These are phyloP conservation scores for Irpex sp. DNA, from an alignment of 1,284 basidiomycete genomes.

Conservation along the genomic window DNA sequence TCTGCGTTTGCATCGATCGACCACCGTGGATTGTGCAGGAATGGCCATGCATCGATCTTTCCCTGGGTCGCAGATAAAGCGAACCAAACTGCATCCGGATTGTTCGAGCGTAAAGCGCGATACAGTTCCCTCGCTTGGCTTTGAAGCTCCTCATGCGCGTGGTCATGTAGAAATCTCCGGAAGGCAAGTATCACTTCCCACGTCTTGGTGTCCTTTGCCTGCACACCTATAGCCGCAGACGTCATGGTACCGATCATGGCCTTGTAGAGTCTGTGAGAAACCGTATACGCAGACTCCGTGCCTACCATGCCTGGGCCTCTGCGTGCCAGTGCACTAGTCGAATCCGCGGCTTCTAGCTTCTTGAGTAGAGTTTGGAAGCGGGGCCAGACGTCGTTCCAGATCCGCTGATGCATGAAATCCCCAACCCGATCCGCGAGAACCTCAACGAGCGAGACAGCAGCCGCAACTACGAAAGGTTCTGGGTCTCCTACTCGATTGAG, in stretches of 20 bases:
- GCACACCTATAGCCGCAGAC: slow-evolving; percentile 59
- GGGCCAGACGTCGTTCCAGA: slow-evolving; percentile 92
- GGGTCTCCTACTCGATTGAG: slow-evolving; percentile 74
- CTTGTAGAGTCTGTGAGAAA: slow-evolving; percentile 72
- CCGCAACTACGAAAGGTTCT: slow-evolving; percentile 74
- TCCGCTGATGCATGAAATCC: slow-evolving; percentile 75
- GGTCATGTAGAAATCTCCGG: slow-evolving; percentile 66
- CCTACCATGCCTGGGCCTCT: slow-evolving; percentile 48
- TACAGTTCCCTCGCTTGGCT: slow-evolving; percentile 64
- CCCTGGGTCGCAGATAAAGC: slow-evolving; percentile 58
- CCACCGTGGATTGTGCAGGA: slow-evolving; percentile 56
- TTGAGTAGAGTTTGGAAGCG: slow-evolving; percentile 60
- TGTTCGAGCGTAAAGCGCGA: slow-evolving; percentile 49
- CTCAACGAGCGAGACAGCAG: slow-evolving; percentile 70
- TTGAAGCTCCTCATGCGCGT: slow-evolving; percentile 74
- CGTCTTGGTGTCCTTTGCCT: slow-evolving; percentile 60
- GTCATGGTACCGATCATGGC: slow-evolving; percentile 73
- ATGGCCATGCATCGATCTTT: slow-evolving; percentile 35
- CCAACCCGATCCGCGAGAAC: slow-evolving; percentile 66
- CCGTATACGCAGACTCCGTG: slow-evolving; percentile 69
- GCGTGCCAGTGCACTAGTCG: slow-evolving; percentile 58
- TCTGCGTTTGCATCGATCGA: slow-evolving; percentile 53
- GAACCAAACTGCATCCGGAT: slow-evolving; percentile 83
- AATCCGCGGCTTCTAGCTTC: slow-evolving; percentile 58
- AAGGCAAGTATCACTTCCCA: slow-evolving; percentile 80